Base-by-base conservation (phyloP, 345 rosid species). In the Arabidopsis suecica region DNA sequence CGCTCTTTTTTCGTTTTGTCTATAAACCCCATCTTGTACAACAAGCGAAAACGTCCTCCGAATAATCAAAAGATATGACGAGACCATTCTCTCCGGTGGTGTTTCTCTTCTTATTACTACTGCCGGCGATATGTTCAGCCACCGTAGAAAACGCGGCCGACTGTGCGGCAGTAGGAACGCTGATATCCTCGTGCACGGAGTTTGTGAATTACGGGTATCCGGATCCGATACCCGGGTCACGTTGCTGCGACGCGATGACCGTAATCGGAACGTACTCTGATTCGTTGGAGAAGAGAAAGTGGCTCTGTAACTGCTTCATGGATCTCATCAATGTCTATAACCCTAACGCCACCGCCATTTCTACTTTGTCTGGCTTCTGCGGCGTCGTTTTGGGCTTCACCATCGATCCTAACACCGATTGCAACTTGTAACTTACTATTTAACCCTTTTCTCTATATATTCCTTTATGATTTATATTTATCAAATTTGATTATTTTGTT, bases 301-400 rank as follows among this genome's bases (percentile, higher is more conserved):
- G 74, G 45, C 82, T 89, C 6, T 87, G 89, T 63, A 55, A 74
- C 36, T 89, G 90, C 72, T 41, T 87, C 36, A 80, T 83, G 83
- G 71, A 69, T 33, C 88, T 87, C 72, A 81, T 87, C 40, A 56
- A 68, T 14, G 45, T 83, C 44, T 82, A 84, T 65, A 82, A 61
- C 37, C 73, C 89, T 0, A 85, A 89, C 23, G 88, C 93, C 76
- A 84, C 96, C 0, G 86, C 87, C 10, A 85, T 91, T 16, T 87
- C 97, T 28, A 87, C 90, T 12, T 58, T 90, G 53, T 90, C 96
- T 0, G 96, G 96, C 63, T 79, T 94, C 67, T 94, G 97, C 23
- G 96, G 93, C 0, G 79, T 87, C 40, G 60, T 79, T 32, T 74
- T 94, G 28, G 93, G 97, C 71, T 89, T 91, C 83, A 72, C 69